Percentiles rank a stretch among this genome's conserved stretches.
phyloP scores from a whole-genome alignment of 1,139 yeast species.

The Maudiozyma humilis region DNA sequence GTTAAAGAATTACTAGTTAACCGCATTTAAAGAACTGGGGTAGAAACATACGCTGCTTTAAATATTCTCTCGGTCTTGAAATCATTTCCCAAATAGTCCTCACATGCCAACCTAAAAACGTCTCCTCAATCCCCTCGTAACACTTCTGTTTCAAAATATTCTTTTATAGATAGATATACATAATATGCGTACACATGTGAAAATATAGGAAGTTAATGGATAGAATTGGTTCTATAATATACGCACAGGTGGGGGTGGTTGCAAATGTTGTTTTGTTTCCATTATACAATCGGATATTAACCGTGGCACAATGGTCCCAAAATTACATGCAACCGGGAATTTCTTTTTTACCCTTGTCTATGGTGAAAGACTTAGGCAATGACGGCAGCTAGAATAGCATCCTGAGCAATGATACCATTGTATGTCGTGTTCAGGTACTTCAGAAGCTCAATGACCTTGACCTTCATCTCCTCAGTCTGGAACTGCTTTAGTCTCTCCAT shows the following conservation, averaged over 20 bases:
- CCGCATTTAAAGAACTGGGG: too few relatives aligned
- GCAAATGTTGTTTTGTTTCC: background rate
- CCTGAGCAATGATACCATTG: constrained; percentile 52
- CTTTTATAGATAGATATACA: background rate
- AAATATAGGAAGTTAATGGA: background rate
- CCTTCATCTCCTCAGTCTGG: constrained; percentile 55
- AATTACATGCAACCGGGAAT: too few relatives aligned
- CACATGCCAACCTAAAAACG: too few relatives aligned
- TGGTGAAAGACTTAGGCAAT: constrained; percentile 26
- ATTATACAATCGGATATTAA: too few relatives aligned
- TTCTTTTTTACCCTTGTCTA: too few relatives aligned
- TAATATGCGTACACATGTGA: background rate
- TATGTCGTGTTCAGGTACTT: constrained; percentile 62
- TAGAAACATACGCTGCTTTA: too few relatives aligned
- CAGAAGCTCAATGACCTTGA: constrained; percentile 59
- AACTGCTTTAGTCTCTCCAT: constrained; percentile 73
- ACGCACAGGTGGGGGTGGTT: background rate
- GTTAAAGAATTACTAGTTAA: too few relatives aligned
- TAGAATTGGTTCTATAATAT: background rate
- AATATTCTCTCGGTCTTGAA: too few relatives aligned
- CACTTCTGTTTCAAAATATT: background rate
- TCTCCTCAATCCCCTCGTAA: too few relatives aligned
- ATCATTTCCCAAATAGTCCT: too few relatives aligned
- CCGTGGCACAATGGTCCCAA: too few relatives aligned
- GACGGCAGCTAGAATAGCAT: constrained; percentile 47